Conservation (phyloP, 768 basidiomycete genomes). For the Suillus hirtellus region DNA sequence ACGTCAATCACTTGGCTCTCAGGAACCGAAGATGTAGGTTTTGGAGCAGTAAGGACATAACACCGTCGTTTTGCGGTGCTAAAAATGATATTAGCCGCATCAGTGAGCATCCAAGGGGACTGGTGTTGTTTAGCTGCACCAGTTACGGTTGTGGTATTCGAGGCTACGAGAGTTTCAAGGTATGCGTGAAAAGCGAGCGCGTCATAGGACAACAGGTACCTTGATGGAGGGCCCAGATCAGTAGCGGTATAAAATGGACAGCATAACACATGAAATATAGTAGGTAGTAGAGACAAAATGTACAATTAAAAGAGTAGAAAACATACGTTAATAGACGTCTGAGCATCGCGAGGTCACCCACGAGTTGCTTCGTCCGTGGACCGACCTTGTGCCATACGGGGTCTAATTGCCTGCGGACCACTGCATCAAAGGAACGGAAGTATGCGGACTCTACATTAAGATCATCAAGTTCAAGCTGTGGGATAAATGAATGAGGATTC, state of each 20-base stretch:
- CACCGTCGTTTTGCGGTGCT: constrained; percentile 79
- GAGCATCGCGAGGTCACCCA: constrained; percentile 82
- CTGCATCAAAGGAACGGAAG: constrained; percentile 87
- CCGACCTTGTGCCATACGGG: constrained; percentile 97
- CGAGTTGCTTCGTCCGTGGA: constrained; percentile 87
- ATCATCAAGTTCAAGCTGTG: constrained; percentile 92
- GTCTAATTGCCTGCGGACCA: constrained; percentile 88
- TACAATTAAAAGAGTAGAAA: not conserved
- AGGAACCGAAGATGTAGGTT: constrained; percentile 22
- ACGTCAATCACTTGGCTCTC: constrained; percentile 39
- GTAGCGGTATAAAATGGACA: constrained; percentile 11
- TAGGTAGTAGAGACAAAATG: not conserved
- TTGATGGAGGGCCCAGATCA: constrained; percentile 27
- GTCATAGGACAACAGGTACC: constrained; percentile 89
- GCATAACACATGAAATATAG: not conserved
- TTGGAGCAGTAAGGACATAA: constrained; percentile 50
- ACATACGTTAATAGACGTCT: constrained; percentile 79
- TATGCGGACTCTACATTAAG: constrained; percentile 91
- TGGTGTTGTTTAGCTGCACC: constrained; percentile 66
- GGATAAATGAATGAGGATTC: not conserved
- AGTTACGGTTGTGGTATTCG: constrained; percentile 48
- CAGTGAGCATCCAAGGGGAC: constrained; percentile 89
- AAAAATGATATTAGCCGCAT: constrained; percentile 88
- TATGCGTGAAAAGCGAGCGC: constrained; percentile 88
- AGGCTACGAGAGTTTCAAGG: constrained; percentile 81